Evolutionary conservation across 345 rosid species (phyloP), one percentile per base, ranked within the genome.

Genomic region (Hevea brasiliensis): DNA sequence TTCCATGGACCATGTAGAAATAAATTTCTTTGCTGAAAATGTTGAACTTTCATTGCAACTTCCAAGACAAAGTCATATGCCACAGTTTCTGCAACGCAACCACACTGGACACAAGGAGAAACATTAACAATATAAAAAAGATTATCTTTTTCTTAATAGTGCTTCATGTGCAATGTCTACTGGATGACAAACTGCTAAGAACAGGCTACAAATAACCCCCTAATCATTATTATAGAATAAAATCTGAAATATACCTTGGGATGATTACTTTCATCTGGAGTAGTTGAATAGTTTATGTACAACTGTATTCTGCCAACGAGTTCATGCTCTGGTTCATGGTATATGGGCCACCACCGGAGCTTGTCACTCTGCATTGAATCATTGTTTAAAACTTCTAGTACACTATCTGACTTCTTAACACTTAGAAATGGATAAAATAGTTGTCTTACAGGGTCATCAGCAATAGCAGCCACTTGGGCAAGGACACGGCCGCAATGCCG

Each of bases 321-420:
- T 24, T 77, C 80, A 66, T 72, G 80, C 8, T 71, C 80, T 50
- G 76, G 76, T 24, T 77, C 76, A 59, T 27, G 76, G 65, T 65
- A 77, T n/a, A 77, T 71, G 54, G 76, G 76, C 80, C 80, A 77
- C 80, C 80, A 77, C 26, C 80, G 72, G 66, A 77, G 66, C 57
- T 77, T 77, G 55, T 77, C 72, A 77, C 47, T 77, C 80, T 77
- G 75, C 42, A 68, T 37, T 63, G 10, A 68, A 67, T 8, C 29
- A 61, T 50, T 13, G 51, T n/a, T 65, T 6, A 60, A 67, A 68
- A 55, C 32, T 20, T 37, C 20, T 1, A 54, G 54, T 12, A 61
- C 21, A 14, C 37, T 18, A 11, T 40, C 13, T 51, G 23, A 24
- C 67, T 67, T 67, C 15, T 0, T 57, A 47, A 67, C n/a, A 61